Evolutionary conservation across 176 grass and related monocot species (phyloP), one percentile per base, ranked within the genome.

Genomic region (Triticum aestivum): DNA sequence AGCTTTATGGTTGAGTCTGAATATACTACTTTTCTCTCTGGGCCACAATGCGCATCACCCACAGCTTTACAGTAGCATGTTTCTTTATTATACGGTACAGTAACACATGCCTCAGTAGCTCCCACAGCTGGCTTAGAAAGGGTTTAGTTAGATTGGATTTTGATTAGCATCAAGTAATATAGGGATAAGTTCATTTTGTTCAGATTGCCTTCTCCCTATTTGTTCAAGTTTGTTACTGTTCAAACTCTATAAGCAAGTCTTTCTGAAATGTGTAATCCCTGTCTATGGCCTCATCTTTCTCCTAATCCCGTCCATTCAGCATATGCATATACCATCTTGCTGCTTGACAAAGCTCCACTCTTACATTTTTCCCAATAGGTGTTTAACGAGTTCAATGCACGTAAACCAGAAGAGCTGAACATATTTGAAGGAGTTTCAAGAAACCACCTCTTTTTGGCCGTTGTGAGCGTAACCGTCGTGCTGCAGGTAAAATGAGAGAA

Each of bases 321-420:
- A 74, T 73, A 27, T 32, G 38, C 11, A 14, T 44, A n/a, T 11
- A 29, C 33, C 44, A 84, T 73, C 73, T 62, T 73, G 65, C 68
- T 73, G 81, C 51, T 89, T 79, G 47, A 84, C 24, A 75, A 85
- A 82, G 24, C 23, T 83, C 89, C 61, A 88, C 44, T 6, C 34
- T 87, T 42, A 27, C 35, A 32, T 32, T 75, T 86, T 80, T 79
- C 6, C 8, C 44, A 56, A 63, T 88, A 98, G 96, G 89, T 95
- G 80, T 94, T 98, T 78, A 98, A 98, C 26, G 96, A 98, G 81
- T 91, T 98, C 84, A 98, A 98, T 92, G 87, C 96, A 73, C 91
- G 96, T 32, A 98, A 95, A 83, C 96, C 96, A 84, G 79, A 92
- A 29, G 96, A 98, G 81, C 69, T 88, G 35, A 98, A 98, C 61